Evolutionary conservation across 2,329 filamentous ascomycete species (phyloP).

Genomic region (Drechslerella coelobrocha): DNA sequence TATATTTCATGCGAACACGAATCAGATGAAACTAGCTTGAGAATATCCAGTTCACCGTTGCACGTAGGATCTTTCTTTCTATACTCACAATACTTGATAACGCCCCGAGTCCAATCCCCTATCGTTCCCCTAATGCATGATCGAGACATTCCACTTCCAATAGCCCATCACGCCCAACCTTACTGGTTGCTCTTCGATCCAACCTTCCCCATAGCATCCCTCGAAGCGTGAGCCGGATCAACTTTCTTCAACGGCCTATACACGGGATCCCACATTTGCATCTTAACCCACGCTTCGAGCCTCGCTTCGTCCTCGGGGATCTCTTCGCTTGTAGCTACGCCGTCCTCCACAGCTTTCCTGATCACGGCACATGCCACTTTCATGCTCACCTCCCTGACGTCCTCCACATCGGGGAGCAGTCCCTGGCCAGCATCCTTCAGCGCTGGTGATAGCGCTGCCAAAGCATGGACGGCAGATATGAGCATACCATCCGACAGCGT

Average conservation of each 20-base stretch:
- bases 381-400: constrained; percentile 77
- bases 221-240: constrained; percentile 62
- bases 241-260: constrained; percentile 72
- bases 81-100: background rate
- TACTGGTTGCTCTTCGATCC: constrained; percentile 56
- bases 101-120: background rate
- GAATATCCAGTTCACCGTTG: background rate
- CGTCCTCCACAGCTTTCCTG: constrained; percentile 72
- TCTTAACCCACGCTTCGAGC: constrained; percentile 73
- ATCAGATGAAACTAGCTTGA: background rate
- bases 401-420: constrained; percentile 76
- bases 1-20: no score
- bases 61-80: background rate
- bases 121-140: background rate
- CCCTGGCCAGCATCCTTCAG: constrained; percentile 70
- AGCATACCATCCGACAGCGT: constrained; percentile 79
- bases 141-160: background rate
- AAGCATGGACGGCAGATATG: constrained; percentile 76
- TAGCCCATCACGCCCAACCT: constrained; percentile 7
- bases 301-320: constrained; percentile 68
- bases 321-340: constrained; percentile 68
- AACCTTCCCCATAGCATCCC: constrained; percentile 68
- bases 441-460: constrained; percentile 75
- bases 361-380: constrained; percentile 79
- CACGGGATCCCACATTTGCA: constrained; percentile 79